Evolutionary conservation across 2,329 filamentous ascomycete genomes (phyloP).

Genomic region (Sclerotinia spermophila): DNA sequence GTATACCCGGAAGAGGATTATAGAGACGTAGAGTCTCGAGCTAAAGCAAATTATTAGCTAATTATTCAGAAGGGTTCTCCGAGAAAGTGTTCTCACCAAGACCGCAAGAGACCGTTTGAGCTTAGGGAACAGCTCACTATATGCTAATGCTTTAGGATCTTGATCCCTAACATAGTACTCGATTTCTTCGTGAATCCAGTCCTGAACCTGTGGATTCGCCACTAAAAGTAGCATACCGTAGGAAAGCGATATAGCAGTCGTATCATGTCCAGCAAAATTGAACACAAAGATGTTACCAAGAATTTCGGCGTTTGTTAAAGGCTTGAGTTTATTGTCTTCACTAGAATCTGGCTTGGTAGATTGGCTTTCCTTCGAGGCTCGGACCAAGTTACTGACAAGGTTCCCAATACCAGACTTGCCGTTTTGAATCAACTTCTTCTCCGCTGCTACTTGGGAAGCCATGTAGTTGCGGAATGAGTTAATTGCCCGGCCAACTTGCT

Average conservation of each 20-base stretch:
- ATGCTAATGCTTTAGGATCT: slow-evolving; percentile 36
- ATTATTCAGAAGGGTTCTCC: background rate
- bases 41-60: slow-evolving; percentile 14
- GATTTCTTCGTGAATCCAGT: slow-evolving; percentile 22
- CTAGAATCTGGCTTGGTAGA: slow-evolving; percentile 7
- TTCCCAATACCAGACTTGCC: background rate
- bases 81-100: slow-evolving; percentile 28
- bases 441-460: background rate
- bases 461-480: slow-evolving; percentile 9
- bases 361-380: slow-evolving; percentile 21
- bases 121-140: slow-evolving; percentile 39
- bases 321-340: slow-evolving; percentile 20
- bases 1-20: slow-evolving; percentile 51
- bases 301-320: slow-evolving; percentile 37
- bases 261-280: slow-evolving; percentile 34
- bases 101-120: slow-evolving; percentile 40
- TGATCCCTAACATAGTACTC: slow-evolving; percentile 24
- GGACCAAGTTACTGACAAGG: slow-evolving; percentile 25
- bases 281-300: slow-evolving; percentile 34
- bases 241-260: slow-evolving; percentile 30
- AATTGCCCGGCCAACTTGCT: slow-evolving; percentile 7
- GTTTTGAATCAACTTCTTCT: background rate
- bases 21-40: slow-evolving; percentile 50
- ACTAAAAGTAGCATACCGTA: slow-evolving; percentile 28
- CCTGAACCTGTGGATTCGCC: slow-evolving; percentile 18